Base-by-base conservation (phyloP, 78 protist genomes). In the Emiliania huxleyi region DNA sequence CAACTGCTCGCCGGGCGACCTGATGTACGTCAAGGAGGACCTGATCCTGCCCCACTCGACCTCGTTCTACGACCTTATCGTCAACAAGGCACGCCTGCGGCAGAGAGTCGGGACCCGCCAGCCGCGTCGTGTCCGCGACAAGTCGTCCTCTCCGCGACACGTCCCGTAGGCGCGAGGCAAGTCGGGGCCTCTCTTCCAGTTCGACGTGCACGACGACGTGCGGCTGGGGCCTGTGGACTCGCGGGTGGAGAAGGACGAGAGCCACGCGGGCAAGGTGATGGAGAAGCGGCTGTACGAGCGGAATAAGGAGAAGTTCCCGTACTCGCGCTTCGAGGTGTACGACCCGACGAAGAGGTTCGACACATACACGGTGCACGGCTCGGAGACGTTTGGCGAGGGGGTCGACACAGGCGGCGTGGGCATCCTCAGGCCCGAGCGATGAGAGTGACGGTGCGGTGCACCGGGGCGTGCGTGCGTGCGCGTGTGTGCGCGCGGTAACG, bases 91-190 rank as follows among this genome's bases (percentile, higher is more conserved):
- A n/a, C n/a, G n/a, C n/a, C n/a, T n/a, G n/a, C n/a, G n/a, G n/a
- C n/a, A n/a, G n/a, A n/a, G n/a, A n/a, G n/a, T n/a, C n/a, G n/a
- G n/a, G n/a, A n/a, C n/a, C n/a, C n/a, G n/a, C n/a, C n/a, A n/a
- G n/a, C n/a, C n/a, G n/a, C n/a, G n/a, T n/a, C n/a, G n/a, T n/a
- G n/a, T n/a, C n/a, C n/a, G n/a, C n/a, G n/a, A n/a, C n/a, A n/a
- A n/a, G n/a, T n/a, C n/a, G n/a, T n/a, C n/a, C n/a, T n/a, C n/a
- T n/a, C n/a, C n/a, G n/a, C n/a, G n/a, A n/a, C n/a, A n/a, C n/a
- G n/a, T n/a, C n/a, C n/a, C n/a, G n/a, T n/a, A n/a, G n/a, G n/a
- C 99, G 55, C 94, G 98, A 62, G 99, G 98, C 26, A 97, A 97
- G 94, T 90, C 96, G 29, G 99, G 99, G 8, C 99, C 99, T 4